Conservation (phyloP, 1,284 basidiomycete genomes). For the Omphalotus olearius region DNA sequence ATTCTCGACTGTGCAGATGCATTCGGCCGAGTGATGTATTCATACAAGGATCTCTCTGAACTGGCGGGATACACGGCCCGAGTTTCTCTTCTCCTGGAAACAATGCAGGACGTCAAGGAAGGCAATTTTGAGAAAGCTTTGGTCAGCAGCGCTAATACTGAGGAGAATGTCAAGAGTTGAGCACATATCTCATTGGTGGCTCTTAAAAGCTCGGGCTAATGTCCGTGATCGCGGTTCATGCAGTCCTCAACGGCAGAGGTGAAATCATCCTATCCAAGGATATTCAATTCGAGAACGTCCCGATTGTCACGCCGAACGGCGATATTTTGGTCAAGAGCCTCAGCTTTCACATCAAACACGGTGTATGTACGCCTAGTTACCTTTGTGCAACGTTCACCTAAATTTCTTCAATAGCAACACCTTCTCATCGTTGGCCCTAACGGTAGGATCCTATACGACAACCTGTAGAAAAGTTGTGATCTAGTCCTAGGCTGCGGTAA, state of each 20-base stretch:
- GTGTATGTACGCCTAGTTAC: slow-evolving; percentile 50
- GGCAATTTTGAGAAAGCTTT: slow-evolving; percentile 90
- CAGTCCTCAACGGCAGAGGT: slow-evolving; percentile 81
- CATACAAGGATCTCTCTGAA: slow-evolving; percentile 94
- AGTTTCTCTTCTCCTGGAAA: slow-evolving; percentile 86
- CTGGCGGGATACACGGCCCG: slow-evolving; percentile 94
- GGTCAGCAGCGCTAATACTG: slow-evolving; percentile 71
- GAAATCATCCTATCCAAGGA: slow-evolving; percentile 73
- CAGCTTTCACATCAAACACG: slow-evolving; percentile 87
- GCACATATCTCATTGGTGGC: slow-evolving; percentile 11
- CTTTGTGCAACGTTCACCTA: background rate
- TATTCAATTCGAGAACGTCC: slow-evolving; percentile 90
- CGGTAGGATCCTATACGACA: slow-evolving; percentile 38
- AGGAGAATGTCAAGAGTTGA: slow-evolving; percentile 78
- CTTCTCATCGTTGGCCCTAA: slow-evolving; percentile 91
- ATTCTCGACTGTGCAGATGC: slow-evolving; percentile 64
- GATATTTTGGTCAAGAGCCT: slow-evolving; percentile 84
- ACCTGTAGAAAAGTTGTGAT: slow-evolving; percentile 6
- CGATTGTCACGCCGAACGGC: slow-evolving; percentile 95
- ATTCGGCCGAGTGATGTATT: slow-evolving; percentile 87
- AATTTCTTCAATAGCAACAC: slow-evolving; percentile 58
- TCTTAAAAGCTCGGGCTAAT: background rate
- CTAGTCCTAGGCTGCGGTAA: slow-evolving; percentile 70
- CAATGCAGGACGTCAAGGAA: slow-evolving; percentile 84
- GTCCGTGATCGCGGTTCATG: background rate